phyloP scores from a whole-genome alignment of 495 filamentous ascomycete genomes.

The Astrothelium macrocarpum region DNA sequence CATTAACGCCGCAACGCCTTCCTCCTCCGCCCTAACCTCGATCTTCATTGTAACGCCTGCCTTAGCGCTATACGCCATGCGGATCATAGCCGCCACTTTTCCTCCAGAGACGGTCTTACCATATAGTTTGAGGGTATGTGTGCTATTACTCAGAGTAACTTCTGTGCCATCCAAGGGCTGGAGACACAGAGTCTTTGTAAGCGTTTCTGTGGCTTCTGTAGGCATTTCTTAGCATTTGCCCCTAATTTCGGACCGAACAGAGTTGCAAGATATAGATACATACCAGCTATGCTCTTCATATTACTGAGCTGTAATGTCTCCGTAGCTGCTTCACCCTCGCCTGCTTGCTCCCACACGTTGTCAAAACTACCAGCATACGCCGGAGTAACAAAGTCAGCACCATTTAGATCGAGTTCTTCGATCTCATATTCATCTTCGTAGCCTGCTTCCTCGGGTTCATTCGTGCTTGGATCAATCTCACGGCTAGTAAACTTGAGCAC shows the following conservation, averaged over 20 bases:
- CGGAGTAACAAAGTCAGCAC: constrained; percentile 88
- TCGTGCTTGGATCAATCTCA: constrained; percentile 92
- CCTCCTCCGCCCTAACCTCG: constrained; percentile 81
- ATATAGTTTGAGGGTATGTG: constrained; percentile 89
- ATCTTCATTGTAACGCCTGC: constrained; percentile 92
- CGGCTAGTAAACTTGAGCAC: constrained; percentile 93
- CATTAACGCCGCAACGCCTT: constrained; percentile 75
- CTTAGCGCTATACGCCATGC: constrained; percentile 91
- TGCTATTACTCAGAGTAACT: constrained; percentile 73
- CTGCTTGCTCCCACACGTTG: constrained; percentile 93
- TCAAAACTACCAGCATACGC: constrained; percentile 91
- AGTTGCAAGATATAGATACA: constrained; percentile 34
- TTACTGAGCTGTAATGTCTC: constrained; percentile 86
- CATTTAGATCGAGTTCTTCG: constrained; percentile 81
- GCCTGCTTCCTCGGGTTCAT: constrained; percentile 81
- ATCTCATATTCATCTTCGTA: constrained; percentile 98
- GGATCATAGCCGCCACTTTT: constrained; percentile 72
- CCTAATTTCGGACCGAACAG: constrained; percentile 7
- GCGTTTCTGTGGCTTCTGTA: constrained; percentile 85
- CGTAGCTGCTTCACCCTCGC: constrained; percentile 69
- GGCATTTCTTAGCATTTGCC: background rate
- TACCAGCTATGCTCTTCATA: constrained; percentile 88
- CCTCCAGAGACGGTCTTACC: constrained; percentile 92
- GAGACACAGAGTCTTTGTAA: constrained; percentile 74
- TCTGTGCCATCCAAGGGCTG: constrained; percentile 93